Percentiles rank a stretch among this genome's conserved stretches.
phyloP scores from a whole-genome alignment of 1,284 basidiomycete species.

The Ustilago shanxiensis region DNA sequence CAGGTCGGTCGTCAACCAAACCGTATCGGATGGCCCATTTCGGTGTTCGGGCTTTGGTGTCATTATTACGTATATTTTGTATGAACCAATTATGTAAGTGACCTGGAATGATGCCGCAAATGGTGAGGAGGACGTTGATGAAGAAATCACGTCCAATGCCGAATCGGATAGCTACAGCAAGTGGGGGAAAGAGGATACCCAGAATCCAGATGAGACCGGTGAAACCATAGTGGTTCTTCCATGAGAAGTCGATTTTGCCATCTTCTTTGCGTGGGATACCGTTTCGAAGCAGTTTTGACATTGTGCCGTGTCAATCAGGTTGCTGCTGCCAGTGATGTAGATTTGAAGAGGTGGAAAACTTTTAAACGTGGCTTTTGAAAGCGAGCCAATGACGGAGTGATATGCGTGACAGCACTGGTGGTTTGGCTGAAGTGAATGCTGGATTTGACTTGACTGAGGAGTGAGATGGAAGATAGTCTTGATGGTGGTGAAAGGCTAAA shows the following conservation, averaged over 20 bases:
- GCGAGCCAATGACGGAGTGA: too few species aligned
- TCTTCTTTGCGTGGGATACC: constrained; percentile 53
- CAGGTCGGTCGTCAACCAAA: constrained; percentile 49
- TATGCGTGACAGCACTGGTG: too few species aligned
- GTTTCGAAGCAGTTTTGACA: constrained; percentile 45
- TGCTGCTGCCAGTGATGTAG: too few species aligned
- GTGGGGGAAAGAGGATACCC: constrained; percentile 65
- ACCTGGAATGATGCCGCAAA: constrained; percentile 76
- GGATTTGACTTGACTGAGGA: too few species aligned
- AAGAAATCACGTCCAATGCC: constrained; percentile 93
- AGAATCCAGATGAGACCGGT: constrained; percentile 56
- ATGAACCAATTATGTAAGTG: constrained; percentile 72
- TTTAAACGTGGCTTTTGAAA: not conserved
- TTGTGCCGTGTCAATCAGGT: constrained; percentile 8
- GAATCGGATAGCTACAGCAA: constrained; percentile 91
- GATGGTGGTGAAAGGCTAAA: not conserved
- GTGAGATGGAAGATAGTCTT: not conserved
- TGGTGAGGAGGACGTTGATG: constrained; percentile 87
- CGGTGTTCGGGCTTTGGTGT: constrained; percentile 54
- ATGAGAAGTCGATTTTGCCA: constrained; percentile 54
- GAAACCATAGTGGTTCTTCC: constrained; percentile 59
- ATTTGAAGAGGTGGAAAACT: not conserved
- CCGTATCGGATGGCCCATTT: constrained; percentile 62
- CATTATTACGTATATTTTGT: constrained; percentile 62
- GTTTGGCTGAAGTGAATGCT: not conserved